Base-by-base conservation (phyloP, 2,329 filamentous ascomycete genomes). In the Truncatella angustata region DNA sequence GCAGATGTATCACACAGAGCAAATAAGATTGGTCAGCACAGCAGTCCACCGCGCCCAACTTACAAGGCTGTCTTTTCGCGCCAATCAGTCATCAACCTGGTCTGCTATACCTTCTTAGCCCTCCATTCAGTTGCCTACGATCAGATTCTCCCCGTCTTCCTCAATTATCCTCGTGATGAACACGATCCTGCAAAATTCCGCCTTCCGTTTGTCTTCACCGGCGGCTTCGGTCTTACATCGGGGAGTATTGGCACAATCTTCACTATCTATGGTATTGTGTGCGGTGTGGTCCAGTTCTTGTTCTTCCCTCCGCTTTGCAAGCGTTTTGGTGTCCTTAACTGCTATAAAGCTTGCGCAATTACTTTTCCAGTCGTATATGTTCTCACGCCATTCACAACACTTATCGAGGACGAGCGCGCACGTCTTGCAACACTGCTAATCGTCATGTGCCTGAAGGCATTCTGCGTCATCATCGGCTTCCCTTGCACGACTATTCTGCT, bases 401-500 rank as follows among this genome's bases (percentile, higher is more conserved):
- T 96, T 0, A 74, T 87, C 55, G 67, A 77, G 18, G 66, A 72
- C 23, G 58, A 66, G 0, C 58, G 54, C 0, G 42, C 63, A 3
- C 87, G 89, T 49, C 80, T 88, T 60, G 68, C 73, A 1, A 79
- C 74, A n/a, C 75, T 96, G 46, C 77, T 91, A 51, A 53, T 70
- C 0, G 72, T 95, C 34, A 85, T 97, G 75, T 70, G 90, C 37
- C 60, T 86, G 62, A 95, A 96, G 67, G 86, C 87, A 9, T 79
- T 88, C 50, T 82, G 81, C 35, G 84, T 86, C 54, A 94, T 95
- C 57, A 87, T 97, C 63, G 88, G 88, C 1, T 97, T 97, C 66
- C 93, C 94, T 0, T 94, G 90, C 63, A 87, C 82, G 23, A 96
- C 90, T 5, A 97, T 97, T 60, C 77, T 97, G 44, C 80, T 97